Conservation (phyloP, 73 alveolate genomes). For the Uronychia binucleata region DNA sequence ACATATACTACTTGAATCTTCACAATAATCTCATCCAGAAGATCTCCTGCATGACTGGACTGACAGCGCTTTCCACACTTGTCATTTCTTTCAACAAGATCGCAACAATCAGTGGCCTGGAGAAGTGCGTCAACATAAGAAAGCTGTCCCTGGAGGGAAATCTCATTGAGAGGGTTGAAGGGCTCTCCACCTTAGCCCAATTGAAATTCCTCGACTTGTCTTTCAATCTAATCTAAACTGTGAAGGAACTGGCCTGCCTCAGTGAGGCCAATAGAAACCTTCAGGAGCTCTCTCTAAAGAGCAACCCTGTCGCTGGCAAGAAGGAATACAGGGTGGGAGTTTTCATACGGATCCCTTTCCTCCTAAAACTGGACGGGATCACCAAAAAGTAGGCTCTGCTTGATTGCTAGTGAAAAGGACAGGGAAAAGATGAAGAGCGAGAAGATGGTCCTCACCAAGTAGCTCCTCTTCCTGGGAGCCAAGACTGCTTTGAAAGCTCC, state of each 20-base stretch:
- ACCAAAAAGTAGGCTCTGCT: constrained; percentile 11
- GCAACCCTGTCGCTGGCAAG: constrained; percentile 73
- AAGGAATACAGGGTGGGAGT: constrained; percentile 52
- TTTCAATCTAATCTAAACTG: constrained; percentile 24
- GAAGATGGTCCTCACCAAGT: constrained; percentile 21
- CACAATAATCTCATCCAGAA: constrained; percentile 81
- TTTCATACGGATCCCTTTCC: constrained; percentile 39
- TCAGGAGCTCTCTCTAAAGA: constrained; percentile 47
- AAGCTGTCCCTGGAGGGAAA: constrained; percentile 84
- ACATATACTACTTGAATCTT: constrained; percentile 82
- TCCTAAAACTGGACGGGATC: constrained; percentile 48
- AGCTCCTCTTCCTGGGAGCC: background rate
- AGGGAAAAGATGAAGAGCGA: constrained; percentile 33
- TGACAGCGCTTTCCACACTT: constrained; percentile 79
- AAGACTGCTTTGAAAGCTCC: background rate
- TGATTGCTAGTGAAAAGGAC: constrained; percentile 39
- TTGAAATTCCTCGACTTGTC: constrained; percentile 65
- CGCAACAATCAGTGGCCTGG: constrained; percentile 80
- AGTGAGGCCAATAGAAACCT: background rate
- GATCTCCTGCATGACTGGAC: constrained; percentile 75
- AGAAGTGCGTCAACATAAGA: constrained; percentile 66
- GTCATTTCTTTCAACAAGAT: constrained; percentile 90
- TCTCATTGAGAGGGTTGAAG: constrained; percentile 80
- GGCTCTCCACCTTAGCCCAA: constrained; percentile 54
- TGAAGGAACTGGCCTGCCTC: background rate